Evolutionary conservation across 1,284 basidiomycete species (phyloP), one percentile per base, ranked within the genome.

Genomic region (Xerocomus cyaneibrunnescens): DNA sequence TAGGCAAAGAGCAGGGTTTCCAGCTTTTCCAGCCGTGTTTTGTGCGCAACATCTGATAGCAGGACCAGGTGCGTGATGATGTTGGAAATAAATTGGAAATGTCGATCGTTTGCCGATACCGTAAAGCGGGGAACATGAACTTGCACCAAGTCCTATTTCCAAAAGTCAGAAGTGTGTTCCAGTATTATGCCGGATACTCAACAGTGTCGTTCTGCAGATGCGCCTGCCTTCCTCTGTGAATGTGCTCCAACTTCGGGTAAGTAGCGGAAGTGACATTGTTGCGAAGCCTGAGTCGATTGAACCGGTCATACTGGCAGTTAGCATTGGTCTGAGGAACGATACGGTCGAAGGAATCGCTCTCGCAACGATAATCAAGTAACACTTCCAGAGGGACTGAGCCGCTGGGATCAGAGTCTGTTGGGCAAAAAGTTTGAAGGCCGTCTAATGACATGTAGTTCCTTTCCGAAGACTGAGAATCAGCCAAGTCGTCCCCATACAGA

Each of bases 281-380:
- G 37, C 89, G 84, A 45, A 97, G 74, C 25, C 94, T 85, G 12
- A 96, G 79, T 41, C 89, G 84, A 69, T 99, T 98, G 76, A 98
- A 98, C 68, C 92, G 94, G 77, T 99, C 96, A 66, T 95, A 92
- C 48, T 88, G 85, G 58, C 97, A 80, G 2, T 80, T 85, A 5
- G 92, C 92, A 58, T 93, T 86, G 0, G 94, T 94, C 67, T 93
- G 90, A 8, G 92, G 89, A 2, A 98, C 88, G 38, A 99, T 80
- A 1, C 94, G 87, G 62, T 96, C 92, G 67, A 95, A 95, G 48
- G 86, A 84, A 48, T 77, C 78, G 53, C 85, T 88, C 69, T 94
- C 89, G 66, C 89, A 90, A 41, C 86, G 81, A 44, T 87, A 77
- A 69, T 96, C 93, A 52, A 95, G 82, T 48, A 96, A 72, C 32